phyloP scores from a whole-genome alignment of 2,329 filamentous ascomycete genomes.

The Orbilia quercus region DNA sequence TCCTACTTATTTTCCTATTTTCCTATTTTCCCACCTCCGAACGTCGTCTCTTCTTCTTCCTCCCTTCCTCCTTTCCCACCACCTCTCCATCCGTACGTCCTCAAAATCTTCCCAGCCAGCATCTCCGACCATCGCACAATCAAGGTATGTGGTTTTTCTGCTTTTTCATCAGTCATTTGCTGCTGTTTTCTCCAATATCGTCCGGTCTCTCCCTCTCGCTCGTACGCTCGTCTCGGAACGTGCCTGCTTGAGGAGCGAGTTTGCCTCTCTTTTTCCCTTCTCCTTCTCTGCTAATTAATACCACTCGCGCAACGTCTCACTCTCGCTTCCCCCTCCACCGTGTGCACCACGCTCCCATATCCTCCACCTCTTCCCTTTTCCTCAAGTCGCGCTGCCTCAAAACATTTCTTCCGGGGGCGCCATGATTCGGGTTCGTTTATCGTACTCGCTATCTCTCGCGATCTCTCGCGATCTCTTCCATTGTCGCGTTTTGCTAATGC shows the following conservation, averaged over 20 bases:
- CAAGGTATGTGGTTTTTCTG: slow-evolving; percentile 54
- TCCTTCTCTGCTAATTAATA: slow-evolving; percentile 8
- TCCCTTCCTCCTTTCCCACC: slow-evolving; percentile 42
- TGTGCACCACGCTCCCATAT: not conserved
- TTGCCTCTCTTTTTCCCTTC: slow-evolving; percentile 13
- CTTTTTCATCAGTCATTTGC: slow-evolving; percentile 49
- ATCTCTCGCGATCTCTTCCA: not conserved
- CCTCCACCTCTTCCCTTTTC: not conserved
- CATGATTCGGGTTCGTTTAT: not conserved
- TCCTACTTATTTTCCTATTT: slow-evolving; percentile 51
- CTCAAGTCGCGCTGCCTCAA: slow-evolving; percentile 30
- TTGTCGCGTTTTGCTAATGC: slow-evolving; percentile 15
- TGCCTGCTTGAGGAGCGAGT: too few species aligned
- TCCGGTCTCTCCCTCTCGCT: slow-evolving; percentile 2
- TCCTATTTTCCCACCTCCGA: slow-evolving; percentile 48
- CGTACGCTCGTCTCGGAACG: too few species aligned
- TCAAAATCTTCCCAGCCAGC: slow-evolving; percentile 39
- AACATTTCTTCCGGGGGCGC: slow-evolving; percentile 1
- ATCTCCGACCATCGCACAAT: slow-evolving; percentile 21
- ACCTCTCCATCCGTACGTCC: slow-evolving; percentile 29
- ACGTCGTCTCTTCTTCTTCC: slow-evolving; percentile 39
- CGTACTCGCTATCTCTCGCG: not conserved
- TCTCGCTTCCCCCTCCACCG: slow-evolving; percentile 27
- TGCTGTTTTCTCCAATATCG: slow-evolving; percentile 47
- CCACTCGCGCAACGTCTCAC: slow-evolving; percentile 40